Conservation (phyloP, 164 flowering plant genomes). For the Piper betle region DNA sequence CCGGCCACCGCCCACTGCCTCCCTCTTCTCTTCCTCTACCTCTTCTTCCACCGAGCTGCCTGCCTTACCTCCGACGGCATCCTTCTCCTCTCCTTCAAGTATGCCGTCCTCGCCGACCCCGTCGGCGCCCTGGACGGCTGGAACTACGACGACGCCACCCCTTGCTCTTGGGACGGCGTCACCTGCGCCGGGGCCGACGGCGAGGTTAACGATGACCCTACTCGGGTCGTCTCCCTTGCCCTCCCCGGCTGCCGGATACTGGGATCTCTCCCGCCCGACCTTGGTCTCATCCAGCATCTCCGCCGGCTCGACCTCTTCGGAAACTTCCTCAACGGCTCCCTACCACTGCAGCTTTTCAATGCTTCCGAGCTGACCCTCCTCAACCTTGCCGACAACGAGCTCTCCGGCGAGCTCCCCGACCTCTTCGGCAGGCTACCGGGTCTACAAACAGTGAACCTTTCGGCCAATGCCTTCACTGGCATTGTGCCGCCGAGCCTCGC, state of each 20-base stretch:
- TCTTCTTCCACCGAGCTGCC: background rate
- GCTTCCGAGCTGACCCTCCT: constrained; percentile 44
- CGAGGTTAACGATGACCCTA: constrained; percentile 12
- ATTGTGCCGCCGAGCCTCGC: constrained; percentile 35
- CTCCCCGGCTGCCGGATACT: constrained; percentile 54
- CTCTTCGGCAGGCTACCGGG: constrained; percentile 16
- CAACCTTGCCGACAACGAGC: constrained; percentile 49
- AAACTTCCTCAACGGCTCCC: constrained; percentile 73
- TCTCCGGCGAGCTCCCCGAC: constrained; percentile 59
- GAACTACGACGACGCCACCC: constrained; percentile 47
- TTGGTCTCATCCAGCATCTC: constrained; percentile 48
- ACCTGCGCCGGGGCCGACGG: constrained; percentile 20
- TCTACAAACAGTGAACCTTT: constrained; percentile 60
- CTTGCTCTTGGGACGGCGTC: constrained; percentile 83
- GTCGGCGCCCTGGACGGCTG: constrained; percentile 36
- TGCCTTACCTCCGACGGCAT: constrained; percentile 45
- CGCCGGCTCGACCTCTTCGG: constrained; percentile 57
- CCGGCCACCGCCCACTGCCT: background rate
- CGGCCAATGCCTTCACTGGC: constrained; percentile 71
- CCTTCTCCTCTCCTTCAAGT: constrained; percentile 60
- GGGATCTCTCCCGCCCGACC: constrained; percentile 49
- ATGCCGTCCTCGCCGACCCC: constrained; percentile 58
- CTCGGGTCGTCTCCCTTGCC: constrained; percentile 41
- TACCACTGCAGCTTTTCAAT: constrained; percentile 30
- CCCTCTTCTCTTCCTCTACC: background rate